Evolutionary conservation across 441 rosid genomes (phyloP).

Genomic region (Codiaeum variegatum): DNA sequence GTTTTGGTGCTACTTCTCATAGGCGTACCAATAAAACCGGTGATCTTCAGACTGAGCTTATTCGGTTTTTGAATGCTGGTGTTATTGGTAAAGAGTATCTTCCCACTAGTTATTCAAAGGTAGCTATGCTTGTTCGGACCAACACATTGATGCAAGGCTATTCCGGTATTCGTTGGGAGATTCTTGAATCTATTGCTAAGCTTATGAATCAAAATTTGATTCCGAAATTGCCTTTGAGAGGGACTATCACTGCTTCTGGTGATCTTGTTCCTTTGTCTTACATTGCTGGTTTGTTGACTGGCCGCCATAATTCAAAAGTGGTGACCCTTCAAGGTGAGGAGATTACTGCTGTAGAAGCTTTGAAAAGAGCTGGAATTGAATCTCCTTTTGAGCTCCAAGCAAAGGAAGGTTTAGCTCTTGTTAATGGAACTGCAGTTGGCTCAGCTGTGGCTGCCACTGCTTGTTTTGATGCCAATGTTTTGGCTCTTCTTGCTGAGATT

Average conservation of each 20-base stretch:
- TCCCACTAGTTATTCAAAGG: slow-evolving; percentile 27
- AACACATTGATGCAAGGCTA: slow-evolving; percentile 38
- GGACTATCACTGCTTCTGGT: slow-evolving; percentile 40
- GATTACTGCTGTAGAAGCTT: slow-evolving; percentile 29
- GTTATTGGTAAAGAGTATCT: slow-evolving; percentile 34
- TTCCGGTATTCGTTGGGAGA: slow-evolving; percentile 40
- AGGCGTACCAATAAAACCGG: slow-evolving; percentile 34
- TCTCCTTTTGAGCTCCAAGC: slow-evolving; percentile 38
- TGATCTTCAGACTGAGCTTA: slow-evolving; percentile 43
- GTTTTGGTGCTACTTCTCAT: slow-evolving; percentile 42
- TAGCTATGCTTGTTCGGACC: slow-evolving; percentile 33
- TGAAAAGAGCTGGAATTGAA: slow-evolving; percentile 34
- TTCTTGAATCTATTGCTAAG: slow-evolving; percentile 30
- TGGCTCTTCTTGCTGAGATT: slow-evolving; percentile 45
- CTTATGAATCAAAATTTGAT: slow-evolving; percentile 37
- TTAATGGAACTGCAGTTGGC: slow-evolving; percentile 45
- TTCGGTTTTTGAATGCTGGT: slow-evolving; percentile 39
- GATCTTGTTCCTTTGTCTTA: slow-evolving; percentile 42
- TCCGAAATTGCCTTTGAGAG: slow-evolving; percentile 37
- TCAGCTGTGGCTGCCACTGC: slow-evolving; percentile 41
- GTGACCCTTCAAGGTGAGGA: slow-evolving; percentile 31
- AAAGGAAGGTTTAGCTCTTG: slow-evolving; percentile 41
- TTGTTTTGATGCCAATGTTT: slow-evolving; percentile 45
- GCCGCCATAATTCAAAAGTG: slow-evolving; percentile 33
- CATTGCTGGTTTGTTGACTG: slow-evolving; percentile 35